Evolutionary conservation across 495 filamentous ascomycete species (phyloP).

Genomic region (Aspergillus ellipticus): DNA sequence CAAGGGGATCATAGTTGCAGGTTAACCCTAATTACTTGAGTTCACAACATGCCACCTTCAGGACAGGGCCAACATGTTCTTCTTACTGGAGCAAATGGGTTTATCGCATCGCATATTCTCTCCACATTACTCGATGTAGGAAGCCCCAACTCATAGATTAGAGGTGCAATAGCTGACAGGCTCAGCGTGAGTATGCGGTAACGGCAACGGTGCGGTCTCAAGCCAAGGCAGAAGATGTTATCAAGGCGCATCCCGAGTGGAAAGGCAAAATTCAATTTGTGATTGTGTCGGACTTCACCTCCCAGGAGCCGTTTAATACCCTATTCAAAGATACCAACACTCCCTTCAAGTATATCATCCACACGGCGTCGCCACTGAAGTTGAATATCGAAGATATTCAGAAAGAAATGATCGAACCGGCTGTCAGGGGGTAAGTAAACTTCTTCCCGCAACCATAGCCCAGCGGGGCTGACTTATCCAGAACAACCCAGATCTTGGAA

Average conservation of each 20-base stretch:
- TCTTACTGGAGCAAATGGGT: slow-evolving; percentile 49
- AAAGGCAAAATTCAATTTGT: slow-evolving; percentile 35
- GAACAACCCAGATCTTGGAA: slow-evolving; percentile 26
- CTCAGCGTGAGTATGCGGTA: slow-evolving; percentile 19
- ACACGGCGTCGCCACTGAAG: slow-evolving; percentile 47
- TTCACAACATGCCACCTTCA: not conserved
- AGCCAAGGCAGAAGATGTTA: slow-evolving; percentile 29
- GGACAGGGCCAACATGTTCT: slow-evolving; percentile 23
- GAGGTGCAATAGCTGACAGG: not conserved
- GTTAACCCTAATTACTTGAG: too few species aligned
- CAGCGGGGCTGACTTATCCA: slow-evolving; percentile 3
- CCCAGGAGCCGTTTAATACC: slow-evolving; percentile 40
- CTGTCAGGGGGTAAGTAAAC: slow-evolving; percentile 15
- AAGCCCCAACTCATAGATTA: not conserved
- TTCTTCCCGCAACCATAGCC: too few species aligned
- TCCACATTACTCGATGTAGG: slow-evolving; percentile 18
- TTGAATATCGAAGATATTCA: slow-evolving; percentile 36
- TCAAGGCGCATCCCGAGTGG: slow-evolving; percentile 27
- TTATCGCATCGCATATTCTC: slow-evolving; percentile 42
- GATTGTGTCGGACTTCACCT: slow-evolving; percentile 44
- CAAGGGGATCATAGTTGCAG: too few species aligned
- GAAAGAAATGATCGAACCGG: slow-evolving; percentile 44
- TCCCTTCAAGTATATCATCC: slow-evolving; percentile 45
- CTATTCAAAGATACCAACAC: slow-evolving; percentile 36
- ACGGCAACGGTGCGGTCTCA: slow-evolving; percentile 26